Evolutionary conservation across 345 rosid genomes (phyloP).

Genomic region (Combretum micranthum): DNA sequence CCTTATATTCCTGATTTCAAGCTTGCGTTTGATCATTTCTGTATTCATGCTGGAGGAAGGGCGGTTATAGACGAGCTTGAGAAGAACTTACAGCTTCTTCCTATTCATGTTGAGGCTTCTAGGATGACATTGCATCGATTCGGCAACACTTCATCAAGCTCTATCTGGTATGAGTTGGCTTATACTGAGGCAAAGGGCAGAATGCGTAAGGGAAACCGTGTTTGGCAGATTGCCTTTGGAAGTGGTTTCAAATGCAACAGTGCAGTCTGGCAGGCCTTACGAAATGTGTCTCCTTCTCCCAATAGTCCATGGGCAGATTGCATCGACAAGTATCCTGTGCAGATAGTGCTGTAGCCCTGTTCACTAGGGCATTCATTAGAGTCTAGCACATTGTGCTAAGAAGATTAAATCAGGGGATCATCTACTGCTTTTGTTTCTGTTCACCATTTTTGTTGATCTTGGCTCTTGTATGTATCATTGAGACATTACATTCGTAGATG

Average conservation of each 20-base stretch:
- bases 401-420: too few species aligned
- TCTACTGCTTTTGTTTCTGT: too few species aligned
- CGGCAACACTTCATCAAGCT: constrained; percentile 32
- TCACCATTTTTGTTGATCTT: too few species aligned
- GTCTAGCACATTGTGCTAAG: too few species aligned
- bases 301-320: constrained; percentile 15
- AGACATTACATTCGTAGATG: too few species aligned
- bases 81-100: constrained; percentile 27
- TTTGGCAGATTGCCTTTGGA: constrained; percentile 36
- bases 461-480: too few species aligned
- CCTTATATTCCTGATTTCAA: constrained; percentile 29
- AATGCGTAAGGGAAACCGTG: constrained; percentile 24
- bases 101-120: constrained; percentile 24
- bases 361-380: too few species aligned
- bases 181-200: constrained; percentile 26
- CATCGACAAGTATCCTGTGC: constrained; percentile 16
- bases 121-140: constrained; percentile 27
- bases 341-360: constrained; percentile 7
- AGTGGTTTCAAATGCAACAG: constrained; percentile 36
- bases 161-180: constrained; percentile 28
- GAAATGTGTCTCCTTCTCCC: constrained; percentile 6
- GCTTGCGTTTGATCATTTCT: constrained; percentile 29
- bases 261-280: constrained; percentile 16
- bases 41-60: constrained; percentile 30
- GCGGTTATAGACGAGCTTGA: constrained; percentile 31